A percentile compares a stretch with the other conserved stretches of the same genome.
Evolutionary conservation across 2,329 filamentous ascomycete species (phyloP).

Genomic region (Neoscytalidium dimidiatum): DNA sequence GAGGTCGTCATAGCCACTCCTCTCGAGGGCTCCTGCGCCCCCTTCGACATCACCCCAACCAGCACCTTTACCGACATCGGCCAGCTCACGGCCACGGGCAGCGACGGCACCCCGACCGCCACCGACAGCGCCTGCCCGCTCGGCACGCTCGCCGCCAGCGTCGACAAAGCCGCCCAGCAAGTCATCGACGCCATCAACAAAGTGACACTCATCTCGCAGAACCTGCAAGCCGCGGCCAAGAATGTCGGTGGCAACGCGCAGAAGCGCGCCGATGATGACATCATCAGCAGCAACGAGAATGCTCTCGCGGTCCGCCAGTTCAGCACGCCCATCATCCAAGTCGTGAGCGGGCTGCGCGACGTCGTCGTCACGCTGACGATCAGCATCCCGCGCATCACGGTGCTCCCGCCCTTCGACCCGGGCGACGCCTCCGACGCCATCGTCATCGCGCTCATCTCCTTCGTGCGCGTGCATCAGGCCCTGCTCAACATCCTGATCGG

Average conservation of each 20-base stretch:
- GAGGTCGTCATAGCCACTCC: constrained; percentile 17
- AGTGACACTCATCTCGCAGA: constrained; percentile 21
- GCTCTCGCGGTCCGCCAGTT: neutral
- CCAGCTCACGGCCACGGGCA: neutral
- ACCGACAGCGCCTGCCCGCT: constrained; percentile 18
- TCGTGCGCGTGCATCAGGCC: constrained; percentile 22
- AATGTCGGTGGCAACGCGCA: constrained; percentile 12
- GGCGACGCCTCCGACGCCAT: constrained; percentile 19
- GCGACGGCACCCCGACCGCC: neutral
- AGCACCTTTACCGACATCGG: neutral
- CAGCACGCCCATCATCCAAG: constrained; percentile 6
- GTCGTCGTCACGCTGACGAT: neutral
- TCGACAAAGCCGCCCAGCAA: constrained; percentile 15
- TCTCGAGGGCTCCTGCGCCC: constrained; percentile 17
- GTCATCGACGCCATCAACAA: constrained; percentile 25
- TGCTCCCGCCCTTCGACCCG: constrained; percentile 1
- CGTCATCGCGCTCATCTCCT: constrained; percentile 20
- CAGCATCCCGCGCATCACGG: constrained; percentile 2
- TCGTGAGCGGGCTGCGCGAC: constrained; percentile 15
- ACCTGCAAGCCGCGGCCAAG: constrained; percentile 20
- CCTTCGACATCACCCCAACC: neutral
- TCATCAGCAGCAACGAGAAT: neutral
- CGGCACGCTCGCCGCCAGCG: constrained; percentile 16
- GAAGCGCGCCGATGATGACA: no score
- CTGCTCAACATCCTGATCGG: constrained; percentile 23